Base-by-base conservation (phyloP, 768 basidiomycete genomes). In the Trametes punicea region DNA sequence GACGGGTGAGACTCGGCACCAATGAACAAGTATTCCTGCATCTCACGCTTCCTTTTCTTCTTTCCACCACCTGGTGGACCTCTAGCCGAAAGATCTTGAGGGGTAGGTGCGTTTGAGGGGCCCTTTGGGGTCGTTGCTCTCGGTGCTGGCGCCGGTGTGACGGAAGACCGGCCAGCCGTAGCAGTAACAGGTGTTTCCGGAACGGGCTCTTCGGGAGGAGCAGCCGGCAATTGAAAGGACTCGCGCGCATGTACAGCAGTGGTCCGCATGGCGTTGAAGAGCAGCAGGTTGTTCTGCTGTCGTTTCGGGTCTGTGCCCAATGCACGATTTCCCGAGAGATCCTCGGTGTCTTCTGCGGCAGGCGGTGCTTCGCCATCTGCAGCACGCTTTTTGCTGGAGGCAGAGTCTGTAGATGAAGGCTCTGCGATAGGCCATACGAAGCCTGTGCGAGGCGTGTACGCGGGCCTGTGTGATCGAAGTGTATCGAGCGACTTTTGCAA, bases 351-450 rank as follows among this genome's bases (percentile, higher is more conserved):
- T 44, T 57, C 50, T 15, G 58, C 39, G 47, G 63, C 61, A 25
- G 61, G 40, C 15, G 55, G 49, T 18, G 41, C 33, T 16, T 60
- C 54, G 44, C 39, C 58, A 9, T 57, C 66, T 21, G 56, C 45
- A 67, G 62, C 61, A 46, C 62, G 64, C 57, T 73, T 83, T 63
- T 84, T 82, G 40, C 56, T 62, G 21, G 70, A 59, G 27, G 58
- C 53, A 31, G 77, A 73, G 16, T 75, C 73, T 8, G 75, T 62
- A 1, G 77, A 56, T 23, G 81, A 73, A 3, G 83, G 68, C 61
- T 87, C 87, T 50, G 79, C 74, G 60, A 93, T 85, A 42, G 92
- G 90, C 92, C 92, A 95, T 1, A 85, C 79, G 65, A 91, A 90
- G 6, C 89, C 90, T 25, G 85, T 85, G 41, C 88, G 81, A 45